A percentile compares a stretch with the other conserved stretches of the same genome.
Conservation (phyloP, 352 stramenopile genomes). For the Pythium rishiriense region DNA sequence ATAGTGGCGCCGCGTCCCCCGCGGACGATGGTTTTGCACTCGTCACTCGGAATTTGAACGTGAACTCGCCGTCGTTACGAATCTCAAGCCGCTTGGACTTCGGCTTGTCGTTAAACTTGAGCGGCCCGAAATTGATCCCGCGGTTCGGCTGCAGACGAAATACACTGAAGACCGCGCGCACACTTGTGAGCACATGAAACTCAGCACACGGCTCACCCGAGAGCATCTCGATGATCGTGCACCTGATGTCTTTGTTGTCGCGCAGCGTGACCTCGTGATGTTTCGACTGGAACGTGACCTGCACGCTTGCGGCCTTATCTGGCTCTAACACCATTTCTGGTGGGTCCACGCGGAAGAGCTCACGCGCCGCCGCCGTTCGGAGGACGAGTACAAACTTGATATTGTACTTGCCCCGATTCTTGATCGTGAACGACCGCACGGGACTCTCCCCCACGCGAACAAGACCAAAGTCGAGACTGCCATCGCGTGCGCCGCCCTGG, state of each 20-base stretch:
- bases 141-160: slow-evolving; percentile 87
- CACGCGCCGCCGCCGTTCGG: slow-evolving; percentile 39
- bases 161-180: slow-evolving; percentile 79
- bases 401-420: slow-evolving; percentile 93
- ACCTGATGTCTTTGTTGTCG: slow-evolving; percentile 93
- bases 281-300: slow-evolving; percentile 76
- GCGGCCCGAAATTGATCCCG: slow-evolving; percentile 92
- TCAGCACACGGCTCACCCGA: slow-evolving; percentile 89
- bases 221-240: slow-evolving; percentile 90
- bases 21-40: neutral
- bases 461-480: slow-evolving; percentile 90
- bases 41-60: slow-evolving; percentile 86
- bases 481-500: slow-evolving; percentile 37
- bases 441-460: slow-evolving; percentile 90
- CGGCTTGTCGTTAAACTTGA: slow-evolving; percentile 86
- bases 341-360: slow-evolving; percentile 86
- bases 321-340: slow-evolving; percentile 75
- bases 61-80: slow-evolving; percentile 93
- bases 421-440: slow-evolving; percentile 79
- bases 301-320: slow-evolving; percentile 63
- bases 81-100: slow-evolving; percentile 87
- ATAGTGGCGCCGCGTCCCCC: neutral
- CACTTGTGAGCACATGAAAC: slow-evolving; percentile 83
- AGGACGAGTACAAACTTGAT: slow-evolving; percentile 87
- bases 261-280: slow-evolving; percentile 74